phyloP scores from a whole-genome alignment of 1,284 basidiomycete genomes.

The Trichosporon ovoides region DNA sequence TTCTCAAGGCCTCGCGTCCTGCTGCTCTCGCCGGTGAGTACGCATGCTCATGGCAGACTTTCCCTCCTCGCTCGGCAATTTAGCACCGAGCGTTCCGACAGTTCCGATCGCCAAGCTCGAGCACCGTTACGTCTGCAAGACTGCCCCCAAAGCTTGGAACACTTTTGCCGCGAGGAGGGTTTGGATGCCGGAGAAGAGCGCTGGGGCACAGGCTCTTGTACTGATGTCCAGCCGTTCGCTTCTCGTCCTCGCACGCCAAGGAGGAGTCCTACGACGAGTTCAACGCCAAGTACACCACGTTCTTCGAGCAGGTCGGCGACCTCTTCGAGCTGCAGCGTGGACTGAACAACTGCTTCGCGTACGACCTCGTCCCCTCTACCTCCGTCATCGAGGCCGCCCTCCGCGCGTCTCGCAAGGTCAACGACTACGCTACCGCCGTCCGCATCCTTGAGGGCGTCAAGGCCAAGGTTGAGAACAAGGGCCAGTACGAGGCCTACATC shows the following conservation, averaged over 20 bases:
- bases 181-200: no score
- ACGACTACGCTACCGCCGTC: conserved; percentile 95
- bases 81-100: not conserved
- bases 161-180: no score
- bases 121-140: no score
- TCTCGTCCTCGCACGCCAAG: conserved; percentile 19
- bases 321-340: conserved; percentile 96
- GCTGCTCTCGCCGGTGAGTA: conserved; percentile 4
- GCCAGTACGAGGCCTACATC: conserved; percentile 85
- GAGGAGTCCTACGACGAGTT: conserved; percentile 87
- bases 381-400: conserved; percentile 85
- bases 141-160: no score
- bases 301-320: conserved; percentile 89
- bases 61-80: conserved; percentile 1
- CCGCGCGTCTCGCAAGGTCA: conserved; percentile 80
- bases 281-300: conserved; percentile 85
- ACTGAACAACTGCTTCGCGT: conserved; percentile 98
- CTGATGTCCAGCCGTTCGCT: conserved; percentile 30
- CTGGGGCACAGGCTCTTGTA: not conserved
- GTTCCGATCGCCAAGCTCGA: not conserved
- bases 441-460: conserved; percentile 87
- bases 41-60: not conserved
- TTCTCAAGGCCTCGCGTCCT: conserved; percentile 6
- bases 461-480: conserved; percentile 92
- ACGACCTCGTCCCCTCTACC: conserved; percentile 91